phyloP scores from a whole-genome alignment of 345 rosid species.

The Corymbia maculata region DNA sequence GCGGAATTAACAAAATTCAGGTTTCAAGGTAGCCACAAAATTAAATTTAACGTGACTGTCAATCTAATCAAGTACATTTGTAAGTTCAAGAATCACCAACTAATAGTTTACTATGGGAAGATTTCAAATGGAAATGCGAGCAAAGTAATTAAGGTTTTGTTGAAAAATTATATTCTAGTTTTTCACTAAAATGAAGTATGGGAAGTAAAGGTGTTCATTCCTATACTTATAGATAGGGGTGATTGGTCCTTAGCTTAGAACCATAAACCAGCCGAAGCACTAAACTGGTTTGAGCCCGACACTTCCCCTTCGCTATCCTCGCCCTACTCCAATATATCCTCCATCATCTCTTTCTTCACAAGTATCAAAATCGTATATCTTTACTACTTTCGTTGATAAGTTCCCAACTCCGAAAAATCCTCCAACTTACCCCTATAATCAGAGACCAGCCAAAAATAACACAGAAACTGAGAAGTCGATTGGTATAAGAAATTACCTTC shows the following conservation, averaged over 20 bases:
- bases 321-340: background rate
- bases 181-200: background rate
- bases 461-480: background rate
- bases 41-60: too few species aligned
- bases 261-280: background rate
- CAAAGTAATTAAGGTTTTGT: background rate
- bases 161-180: background rate
- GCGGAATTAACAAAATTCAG: too few species aligned
- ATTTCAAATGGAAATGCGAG: too few species aligned
- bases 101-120: too few species aligned
- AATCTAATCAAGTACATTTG: too few species aligned
- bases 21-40: too few species aligned
- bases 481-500: background rate
- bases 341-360: background rate
- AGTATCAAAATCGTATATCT: background rate
- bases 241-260: background rate
- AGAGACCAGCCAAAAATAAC: background rate
- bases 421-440: background rate
- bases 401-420: background rate
- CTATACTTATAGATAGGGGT: constrained; percentile 9
- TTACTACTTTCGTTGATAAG: background rate
- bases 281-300: background rate
- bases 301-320: background rate
- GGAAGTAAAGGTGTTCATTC: background rate
- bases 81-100: too few species aligned